Evolutionary conservation across 805 yeast species (phyloP).

Genomic region (Sugiyamaella valdiviana): DNA sequence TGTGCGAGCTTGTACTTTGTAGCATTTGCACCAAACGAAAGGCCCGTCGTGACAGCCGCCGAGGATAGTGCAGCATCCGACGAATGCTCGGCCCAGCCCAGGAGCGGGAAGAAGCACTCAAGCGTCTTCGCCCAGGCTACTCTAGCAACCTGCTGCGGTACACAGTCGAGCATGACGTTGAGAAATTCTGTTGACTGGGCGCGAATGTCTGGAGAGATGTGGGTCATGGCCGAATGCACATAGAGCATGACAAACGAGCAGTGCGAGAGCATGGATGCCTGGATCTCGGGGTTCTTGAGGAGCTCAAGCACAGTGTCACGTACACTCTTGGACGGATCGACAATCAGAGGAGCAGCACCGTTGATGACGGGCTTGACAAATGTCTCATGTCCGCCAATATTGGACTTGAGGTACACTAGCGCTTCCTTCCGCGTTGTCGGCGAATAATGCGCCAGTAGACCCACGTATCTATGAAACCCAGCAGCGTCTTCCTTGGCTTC

Average conservation of each 20-base stretch:
- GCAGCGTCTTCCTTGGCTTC: constrained; percentile 2
- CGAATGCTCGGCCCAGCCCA: constrained; percentile 55
- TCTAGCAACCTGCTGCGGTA: constrained; percentile 51
- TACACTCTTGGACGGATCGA: constrained; percentile 63
- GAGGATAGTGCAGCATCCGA: constrained; percentile 21
- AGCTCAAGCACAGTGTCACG: constrained; percentile 51
- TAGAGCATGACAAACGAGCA: constrained; percentile 46
- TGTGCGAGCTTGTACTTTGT: constrained; percentile 25
- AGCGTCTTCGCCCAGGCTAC: constrained; percentile 66
- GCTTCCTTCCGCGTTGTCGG: constrained; percentile 67
- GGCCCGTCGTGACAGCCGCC: constrained; percentile 30
- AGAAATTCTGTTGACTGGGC: constrained; percentile 68
- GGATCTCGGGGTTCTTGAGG: constrained; percentile 17
- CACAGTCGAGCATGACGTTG: constrained; percentile 48
- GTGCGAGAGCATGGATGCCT: constrained; percentile 32
- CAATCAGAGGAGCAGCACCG: constrained; percentile 53
- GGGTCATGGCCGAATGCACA: constrained; percentile 89
- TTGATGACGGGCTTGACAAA: constrained; percentile 52
- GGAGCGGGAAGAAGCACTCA: constrained; percentile 56
- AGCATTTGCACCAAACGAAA: constrained; percentile 24
- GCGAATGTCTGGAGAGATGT: constrained; percentile 69
- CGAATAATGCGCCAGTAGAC: constrained; percentile 70
- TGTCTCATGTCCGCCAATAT: constrained; percentile 48
- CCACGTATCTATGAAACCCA: constrained; percentile 48
- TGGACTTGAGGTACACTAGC: constrained; percentile 43